Evolutionary conservation across 345 rosid species (phyloP).

Genomic region (Erodium maritimum): DNA sequence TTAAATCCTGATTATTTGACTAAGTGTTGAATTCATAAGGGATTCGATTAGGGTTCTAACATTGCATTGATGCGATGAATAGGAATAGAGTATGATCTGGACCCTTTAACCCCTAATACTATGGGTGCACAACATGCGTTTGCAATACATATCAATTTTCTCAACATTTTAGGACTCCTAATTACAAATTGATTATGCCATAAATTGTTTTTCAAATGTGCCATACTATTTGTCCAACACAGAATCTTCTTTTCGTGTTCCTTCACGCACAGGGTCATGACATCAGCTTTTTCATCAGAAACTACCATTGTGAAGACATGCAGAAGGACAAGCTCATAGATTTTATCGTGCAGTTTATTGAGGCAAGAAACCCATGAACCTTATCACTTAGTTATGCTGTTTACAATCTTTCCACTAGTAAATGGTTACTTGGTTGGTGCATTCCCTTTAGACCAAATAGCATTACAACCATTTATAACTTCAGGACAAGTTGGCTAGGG

Average conservation of each 20-base stretch:
- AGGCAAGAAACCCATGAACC: conserved; percentile 43
- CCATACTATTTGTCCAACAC: background rate
- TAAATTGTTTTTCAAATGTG: background rate
- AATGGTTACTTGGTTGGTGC: background rate
- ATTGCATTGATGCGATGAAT: too few species aligned
- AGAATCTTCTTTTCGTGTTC: conserved; percentile 7
- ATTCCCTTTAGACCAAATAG: background rate
- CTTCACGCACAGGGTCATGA: conserved; percentile 72
- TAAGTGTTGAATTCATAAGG: too few species aligned
- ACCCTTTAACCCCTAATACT: background rate
- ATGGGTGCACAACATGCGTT: background rate
- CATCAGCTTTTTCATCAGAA: conserved; percentile 90
- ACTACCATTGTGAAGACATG: conserved; percentile 97
- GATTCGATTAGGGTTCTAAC: too few species aligned
- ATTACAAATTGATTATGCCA: background rate
- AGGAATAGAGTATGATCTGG: background rate
- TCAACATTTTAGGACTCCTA: background rate
- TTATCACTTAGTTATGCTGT: conserved; percentile 1
- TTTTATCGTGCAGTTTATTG: conserved; percentile 96
- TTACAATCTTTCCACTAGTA: background rate
- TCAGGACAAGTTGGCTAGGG: too few species aligned
- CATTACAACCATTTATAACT: background rate
- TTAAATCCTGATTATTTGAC: too few species aligned
- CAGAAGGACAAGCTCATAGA: conserved; percentile 92
- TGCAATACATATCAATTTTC: background rate